Conservation (phyloP, 495 filamentous ascomycete species). For the Podospora bellae-mahoneyi region DNA sequence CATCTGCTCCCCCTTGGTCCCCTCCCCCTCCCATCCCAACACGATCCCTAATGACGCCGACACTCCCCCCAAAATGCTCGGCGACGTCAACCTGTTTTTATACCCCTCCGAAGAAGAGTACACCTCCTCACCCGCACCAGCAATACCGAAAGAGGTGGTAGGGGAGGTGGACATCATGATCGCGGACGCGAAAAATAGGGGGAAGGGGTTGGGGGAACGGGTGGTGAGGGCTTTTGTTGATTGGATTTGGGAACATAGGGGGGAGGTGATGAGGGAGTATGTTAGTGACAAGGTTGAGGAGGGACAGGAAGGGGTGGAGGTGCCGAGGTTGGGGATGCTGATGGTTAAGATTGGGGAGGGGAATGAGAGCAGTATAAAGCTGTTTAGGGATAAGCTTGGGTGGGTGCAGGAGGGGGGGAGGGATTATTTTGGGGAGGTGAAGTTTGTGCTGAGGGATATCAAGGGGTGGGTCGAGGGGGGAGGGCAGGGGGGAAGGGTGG, state of each 20-base stretch:
- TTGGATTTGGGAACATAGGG: slow-evolving; percentile 54
- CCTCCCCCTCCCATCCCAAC: background rate
- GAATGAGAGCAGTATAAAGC: slow-evolving; percentile 40
- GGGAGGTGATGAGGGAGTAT: slow-evolving; percentile 60
- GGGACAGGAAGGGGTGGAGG: background rate
- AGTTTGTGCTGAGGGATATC: slow-evolving; percentile 37
- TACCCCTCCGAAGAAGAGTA: slow-evolving; percentile 43
- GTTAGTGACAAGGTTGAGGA: slow-evolving; percentile 11
- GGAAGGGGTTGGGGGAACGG: slow-evolving; percentile 62
- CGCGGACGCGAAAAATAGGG: slow-evolving; percentile 54
- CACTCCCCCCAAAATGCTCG: slow-evolving; percentile 60
- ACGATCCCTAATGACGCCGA: slow-evolving; percentile 45
- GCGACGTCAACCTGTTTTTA: slow-evolving; percentile 86
- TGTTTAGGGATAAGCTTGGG: slow-evolving; percentile 44
- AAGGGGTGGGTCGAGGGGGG: slow-evolving; percentile 7
- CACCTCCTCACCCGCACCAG: background rate
- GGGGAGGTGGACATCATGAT: slow-evolving; percentile 93
- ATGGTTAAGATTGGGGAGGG: slow-evolving; percentile 46
- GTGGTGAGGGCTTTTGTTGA: slow-evolving; percentile 64
- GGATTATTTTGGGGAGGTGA: slow-evolving; percentile 53
- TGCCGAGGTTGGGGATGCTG: slow-evolving; percentile 32
- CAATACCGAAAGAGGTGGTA: slow-evolving; percentile 34
- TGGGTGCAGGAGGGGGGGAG: slow-evolving; percentile 43
- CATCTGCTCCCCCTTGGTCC: slow-evolving; percentile 45
- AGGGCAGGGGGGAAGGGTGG: slow-evolving; percentile 23